Evolutionary conservation across 1,284 basidiomycete genomes (phyloP), one percentile per base, ranked within the genome.

Genomic region (Tetrapyrgos nigripes): DNA sequence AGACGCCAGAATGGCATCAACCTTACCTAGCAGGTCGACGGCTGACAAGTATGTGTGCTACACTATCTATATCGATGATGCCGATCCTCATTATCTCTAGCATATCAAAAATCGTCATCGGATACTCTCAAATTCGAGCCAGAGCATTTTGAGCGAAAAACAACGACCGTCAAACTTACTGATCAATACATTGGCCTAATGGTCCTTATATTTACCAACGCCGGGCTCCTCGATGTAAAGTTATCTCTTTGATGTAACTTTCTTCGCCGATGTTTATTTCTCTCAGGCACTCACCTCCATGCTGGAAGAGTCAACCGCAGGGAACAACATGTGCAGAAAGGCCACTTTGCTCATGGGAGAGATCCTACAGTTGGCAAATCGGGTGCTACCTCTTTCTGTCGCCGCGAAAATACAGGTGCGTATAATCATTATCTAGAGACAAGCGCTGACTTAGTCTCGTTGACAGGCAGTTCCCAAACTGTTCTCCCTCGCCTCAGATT

Each of bases 171-270:
- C 40, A 96, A 92, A 66, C 76, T 98, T 5, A 91, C 95, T 2
- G 96, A 98, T 69, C 97, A 99, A 69, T 99, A 95, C 70, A 86
- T 97, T 46, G 91, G 92, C 0, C 80, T 99, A n/a, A 78, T 99
- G 2, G 82, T 98, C 8, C 81, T 94, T 13, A 85, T 98, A 4
- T 89, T 98, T 60, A 87, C 91, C 14, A 91, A 96, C 64, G 90
- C 93, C 2, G 97, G 96, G 9, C 76, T 99, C 1, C 77, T 95
- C 40, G 94, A 96, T 71, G 94, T 95, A 24, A 5, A 9, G n/a
- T n/a, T 62, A 64, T 85, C 6, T n/a, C 19, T 40, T 72, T 27
- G 4, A 10, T 35, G 26, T 44, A 45, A 26, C 3, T 11, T 28
- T 47, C 46, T 35, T 9, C 5, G 19, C 37, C 6, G 17, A 44